Conservation (phyloP, 805 yeast species). For the Teunomyces cretensis region DNA sequence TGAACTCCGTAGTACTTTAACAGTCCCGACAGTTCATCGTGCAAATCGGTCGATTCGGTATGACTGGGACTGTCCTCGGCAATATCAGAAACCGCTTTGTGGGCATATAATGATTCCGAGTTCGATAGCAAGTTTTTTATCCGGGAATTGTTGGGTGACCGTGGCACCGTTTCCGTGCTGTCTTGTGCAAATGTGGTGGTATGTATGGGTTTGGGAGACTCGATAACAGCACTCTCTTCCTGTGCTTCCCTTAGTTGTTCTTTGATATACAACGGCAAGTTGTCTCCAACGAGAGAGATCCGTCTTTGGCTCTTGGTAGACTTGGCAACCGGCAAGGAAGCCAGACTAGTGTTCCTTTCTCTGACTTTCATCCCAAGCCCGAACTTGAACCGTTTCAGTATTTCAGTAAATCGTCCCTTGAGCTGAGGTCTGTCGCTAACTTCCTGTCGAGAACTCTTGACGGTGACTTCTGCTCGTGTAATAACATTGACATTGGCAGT, state of each 20-base stretch:
- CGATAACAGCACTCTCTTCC: conserved; percentile 1
- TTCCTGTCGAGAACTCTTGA: not conserved
- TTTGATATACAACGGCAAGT: conserved; percentile 35
- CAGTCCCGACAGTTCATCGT: conserved; percentile 41
- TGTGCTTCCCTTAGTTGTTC: conserved; percentile 17
- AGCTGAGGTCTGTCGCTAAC: not conserved
- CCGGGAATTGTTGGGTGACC: conserved; percentile 20
- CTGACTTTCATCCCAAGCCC: conserved; percentile 7
- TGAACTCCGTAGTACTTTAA: conserved; percentile 27
- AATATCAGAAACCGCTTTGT: conserved; percentile 5
- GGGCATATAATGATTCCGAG: conserved; percentile 37
- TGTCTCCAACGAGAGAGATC: conserved; percentile 35
- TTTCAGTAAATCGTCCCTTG: conserved; percentile 11
- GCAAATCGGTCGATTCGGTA: not conserved
- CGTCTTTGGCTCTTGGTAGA: conserved; percentile 17
- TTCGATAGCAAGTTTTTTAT: conserved; percentile 33
- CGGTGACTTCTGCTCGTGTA: conserved; percentile 23
- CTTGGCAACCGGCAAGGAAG: not conserved
- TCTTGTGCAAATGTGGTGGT: not conserved
- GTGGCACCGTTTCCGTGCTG: conserved; percentile 2
- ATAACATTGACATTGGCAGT: conserved; percentile 34
- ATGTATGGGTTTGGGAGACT: not conserved
- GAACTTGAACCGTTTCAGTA: conserved; percentile 15
- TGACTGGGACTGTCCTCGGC: not conserved
- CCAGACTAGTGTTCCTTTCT: not conserved